Base-by-base conservation (phyloP, 169 alveolate species). In the Amoebophrya sp. region DNA sequence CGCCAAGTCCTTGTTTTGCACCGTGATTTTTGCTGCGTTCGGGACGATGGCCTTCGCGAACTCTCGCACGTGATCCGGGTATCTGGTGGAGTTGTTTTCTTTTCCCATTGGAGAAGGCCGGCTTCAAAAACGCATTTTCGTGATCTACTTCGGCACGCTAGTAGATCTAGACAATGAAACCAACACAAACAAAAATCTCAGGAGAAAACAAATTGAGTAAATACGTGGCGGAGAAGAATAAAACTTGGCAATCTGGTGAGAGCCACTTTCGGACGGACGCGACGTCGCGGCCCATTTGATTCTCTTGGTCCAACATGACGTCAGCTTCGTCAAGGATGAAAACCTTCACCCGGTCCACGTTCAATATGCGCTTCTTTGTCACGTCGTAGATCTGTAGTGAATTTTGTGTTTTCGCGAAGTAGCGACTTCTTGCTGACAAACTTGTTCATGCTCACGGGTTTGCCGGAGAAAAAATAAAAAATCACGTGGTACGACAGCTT, bases 271-370 rank as follows among this genome's bases (percentile, higher is more conserved):
- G 99, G 35, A 66, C 83, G 35, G 32, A 0, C 35, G 83, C 83
- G 35, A 99, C 98, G 96, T 97, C 96, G 93, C 99, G 92, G 93
- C 98, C 99, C 98, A 96, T 96, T 93, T 95, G 94, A 94, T 96
- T 96, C 41, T 95, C 94, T 40, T 93, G 95, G 94, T 96, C 96
- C 92, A 97, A 95, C 94, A 98, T 97, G 93, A 98, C 99, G 94
- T 99, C 99, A 54, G 99, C 99, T 95, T 99, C 99, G 94, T 98
- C 99, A 83, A 99, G 92, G 23, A 97, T 97, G 92, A 97, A 94
- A 92, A 97, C 89, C 66, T 92, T 94, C 77, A 96, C 93, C 90
- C 93, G 89, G 54, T 89, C 94, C 38, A 96, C 94, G 41, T 95
- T 94, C 54, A 97, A 94, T 89, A 92, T 91, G 90, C 98, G 95